These are phyloP conservation scores for Malbranchea zuffiana DNA, from an alignment of 2,329 filamentous ascomycete genomes.

Conservation along the genomic window DNA sequence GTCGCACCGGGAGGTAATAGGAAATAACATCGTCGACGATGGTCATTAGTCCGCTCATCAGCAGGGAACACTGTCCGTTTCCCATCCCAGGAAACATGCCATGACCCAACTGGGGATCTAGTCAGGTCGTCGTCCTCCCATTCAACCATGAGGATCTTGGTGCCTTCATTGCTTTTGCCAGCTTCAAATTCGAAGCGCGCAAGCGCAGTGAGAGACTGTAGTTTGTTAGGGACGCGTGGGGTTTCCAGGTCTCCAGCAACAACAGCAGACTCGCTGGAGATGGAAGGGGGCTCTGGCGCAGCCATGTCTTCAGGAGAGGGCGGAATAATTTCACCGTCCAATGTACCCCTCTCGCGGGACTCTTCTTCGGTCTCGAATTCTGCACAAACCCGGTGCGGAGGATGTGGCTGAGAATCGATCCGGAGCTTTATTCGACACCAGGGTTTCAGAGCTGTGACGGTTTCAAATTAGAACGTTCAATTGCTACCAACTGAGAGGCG, in stretches of 20 bases:
- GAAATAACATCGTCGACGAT: slow-evolving; percentile 62
- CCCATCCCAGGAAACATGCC: slow-evolving; percentile 75
- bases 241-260: no score
- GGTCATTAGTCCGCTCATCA: slow-evolving; percentile 45
- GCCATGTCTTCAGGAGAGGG: slow-evolving; percentile 10
- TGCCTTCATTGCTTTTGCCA: slow-evolving; percentile 66
- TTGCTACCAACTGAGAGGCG: no score
- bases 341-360: no score
- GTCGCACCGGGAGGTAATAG: slow-evolving; percentile 61
- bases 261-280: slow-evolving; percentile 15
- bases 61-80: slow-evolving; percentile 62
- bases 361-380: no score
- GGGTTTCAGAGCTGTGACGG: no score
- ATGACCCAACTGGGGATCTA: slow-evolving; percentile 43
- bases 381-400: no score
- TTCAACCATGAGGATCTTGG: slow-evolving; percentile 87
- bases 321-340: no score
- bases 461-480: no score
- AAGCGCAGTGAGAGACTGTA: slow-evolving; percentile 47
- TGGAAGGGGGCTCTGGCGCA: slow-evolving; percentile 11
- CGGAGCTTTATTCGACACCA: no score
- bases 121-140: slow-evolving; percentile 58
- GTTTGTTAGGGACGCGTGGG: slow-evolving; percentile 18
- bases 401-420: no score
- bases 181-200: slow-evolving; percentile 81